Evolutionary conservation across 2,329 filamentous ascomycete genomes (phyloP), one percentile per base, ranked within the genome.

Genomic region (Calonectria montana): DNA sequence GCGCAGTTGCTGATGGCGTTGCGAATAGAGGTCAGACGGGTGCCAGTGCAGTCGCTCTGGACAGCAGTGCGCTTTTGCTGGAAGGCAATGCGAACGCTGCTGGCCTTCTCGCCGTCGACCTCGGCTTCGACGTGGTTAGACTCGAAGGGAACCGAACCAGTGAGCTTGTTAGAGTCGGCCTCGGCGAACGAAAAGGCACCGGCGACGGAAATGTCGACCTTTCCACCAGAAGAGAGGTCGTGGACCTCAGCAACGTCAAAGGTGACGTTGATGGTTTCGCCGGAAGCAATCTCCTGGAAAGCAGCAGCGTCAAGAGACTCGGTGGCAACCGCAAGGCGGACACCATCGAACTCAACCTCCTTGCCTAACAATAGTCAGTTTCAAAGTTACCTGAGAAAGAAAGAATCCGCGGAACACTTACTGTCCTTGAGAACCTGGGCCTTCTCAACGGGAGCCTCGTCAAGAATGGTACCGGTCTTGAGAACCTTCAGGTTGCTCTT

Each of bases 61-160:
- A 90, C 80, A 5, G 82, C 81, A n/a, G 87, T 87, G 61, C 91
- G 90, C 81, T 89, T 89, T 47, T 59, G 16, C 31, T 82, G 77
- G 72, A 89, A 87, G 16, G 87, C 82, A 15, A 86, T 84, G 74
- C 86, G 84, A 57, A 87, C 85, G 39, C 86, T 83, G 55, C 86
- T 85, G 15, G 92, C 91, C 61, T 87, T 80, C 16, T 82, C 82
- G 21, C 88, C 91, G 74, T 93, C 87, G 43, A 94, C 85, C 5
- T 86, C 82, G 71, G 92, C 84, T 64, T 85, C 86, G 61, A 93
- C 81, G n/a, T 86, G 84, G 83, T 93, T 93, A 78, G 89, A 91
- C 65, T 86, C 83, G 83, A 88, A 93, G 15, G 87, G 80, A 2
- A 93, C 80, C 47, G 86, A 87, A 59, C 89, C 90, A 10, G 87